phyloP scores from a whole-genome alignment of 257 asterid genomes.

The Solanum chaucha region DNA sequence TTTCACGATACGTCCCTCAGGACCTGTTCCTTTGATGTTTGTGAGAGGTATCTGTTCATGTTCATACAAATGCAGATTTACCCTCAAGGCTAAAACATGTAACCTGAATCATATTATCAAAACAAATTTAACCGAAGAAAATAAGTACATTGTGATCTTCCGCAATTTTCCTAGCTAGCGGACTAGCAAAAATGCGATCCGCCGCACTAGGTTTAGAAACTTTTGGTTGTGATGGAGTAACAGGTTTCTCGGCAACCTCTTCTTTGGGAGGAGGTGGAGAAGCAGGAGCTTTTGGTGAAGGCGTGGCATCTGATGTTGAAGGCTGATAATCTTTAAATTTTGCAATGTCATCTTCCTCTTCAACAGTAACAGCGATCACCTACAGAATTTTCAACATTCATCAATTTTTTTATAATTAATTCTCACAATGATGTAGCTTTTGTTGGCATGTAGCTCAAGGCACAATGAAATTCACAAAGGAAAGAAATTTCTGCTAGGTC shows the following conservation, averaged over 20 bases:
- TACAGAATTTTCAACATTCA: conserved; percentile 1
- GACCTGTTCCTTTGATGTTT: conserved; percentile 88
- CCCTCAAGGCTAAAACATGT: background rate
- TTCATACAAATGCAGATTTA: background rate
- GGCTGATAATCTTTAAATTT: conserved; percentile 81
- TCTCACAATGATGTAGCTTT: background rate
- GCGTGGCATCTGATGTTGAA: conserved; percentile 60
- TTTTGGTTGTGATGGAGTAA: conserved; percentile 52
- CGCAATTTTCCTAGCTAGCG: conserved; percentile 81
- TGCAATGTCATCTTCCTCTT: conserved; percentile 76
- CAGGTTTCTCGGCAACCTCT: conserved; percentile 46
- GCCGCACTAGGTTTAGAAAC: conserved; percentile 45
- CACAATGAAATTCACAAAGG: background rate
- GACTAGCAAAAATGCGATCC: conserved; percentile 87
- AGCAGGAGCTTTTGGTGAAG: conserved; percentile 45
- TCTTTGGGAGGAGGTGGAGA: conserved; percentile 61
- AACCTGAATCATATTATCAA: background rate
- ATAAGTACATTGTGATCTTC: conserved; percentile 65
- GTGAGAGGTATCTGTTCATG: conserved; percentile 64
- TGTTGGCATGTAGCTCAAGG: background rate
- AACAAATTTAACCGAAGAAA: background rate
- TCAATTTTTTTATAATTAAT: background rate
- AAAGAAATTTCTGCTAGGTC: background rate
- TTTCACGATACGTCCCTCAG: conserved; percentile 88
- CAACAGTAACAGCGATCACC: conserved; percentile 93